Percentiles rank a stretch among this genome's conserved stretches.
These are phyloP conservation scores for Mortierella hygrophila DNA, from an alignment of 192 early-diverging fungal genomes.

Conservation along the genomic window DNA sequence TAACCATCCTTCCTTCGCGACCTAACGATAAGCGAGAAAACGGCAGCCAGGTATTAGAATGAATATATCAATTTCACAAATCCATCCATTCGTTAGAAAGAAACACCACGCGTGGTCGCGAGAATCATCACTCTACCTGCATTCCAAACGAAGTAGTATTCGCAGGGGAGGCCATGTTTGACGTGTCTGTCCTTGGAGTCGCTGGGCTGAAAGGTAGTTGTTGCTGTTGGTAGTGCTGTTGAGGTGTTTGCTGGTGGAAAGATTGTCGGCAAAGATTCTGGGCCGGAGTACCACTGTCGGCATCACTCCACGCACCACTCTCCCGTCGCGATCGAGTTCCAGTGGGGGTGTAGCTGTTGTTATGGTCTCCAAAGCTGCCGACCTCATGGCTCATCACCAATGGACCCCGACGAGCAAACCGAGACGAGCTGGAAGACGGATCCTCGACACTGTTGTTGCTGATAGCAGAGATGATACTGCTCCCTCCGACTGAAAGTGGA, in stretches of 20 bases:
- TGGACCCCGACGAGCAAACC: slow-evolving; percentile 43
- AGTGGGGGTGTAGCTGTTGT: background rate
- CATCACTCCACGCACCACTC: slow-evolving; percentile 23
- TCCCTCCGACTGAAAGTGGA: background rate
- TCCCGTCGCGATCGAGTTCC: slow-evolving; percentile 17
- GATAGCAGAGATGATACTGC: background rate
- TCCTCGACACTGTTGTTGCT: background rate
- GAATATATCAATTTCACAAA: too few species aligned
- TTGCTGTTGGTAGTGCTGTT: background rate
- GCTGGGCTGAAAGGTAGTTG: slow-evolving; percentile 28
- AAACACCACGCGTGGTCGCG: background rate
- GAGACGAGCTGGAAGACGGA: slow-evolving; percentile 17
- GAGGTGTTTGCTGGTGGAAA: background rate
- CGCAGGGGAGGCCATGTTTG: background rate
- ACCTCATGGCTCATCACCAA: slow-evolving; percentile 27
- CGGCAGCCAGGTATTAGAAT: background rate
- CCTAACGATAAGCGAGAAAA: slow-evolving; percentile 22
- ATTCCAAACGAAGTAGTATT: background rate
- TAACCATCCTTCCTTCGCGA: slow-evolving; percentile 68
- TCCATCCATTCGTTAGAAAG: background rate
- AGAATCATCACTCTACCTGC: background rate
- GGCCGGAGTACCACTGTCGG: slow-evolving; percentile 1
- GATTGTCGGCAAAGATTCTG: background rate
- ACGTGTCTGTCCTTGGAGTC: slow-evolving; percentile 18
- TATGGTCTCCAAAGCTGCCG: background rate